Evolutionary conservation across 2,329 filamentous ascomycete genomes (phyloP).

Genomic region (Aspergillus luchuensis): DNA sequence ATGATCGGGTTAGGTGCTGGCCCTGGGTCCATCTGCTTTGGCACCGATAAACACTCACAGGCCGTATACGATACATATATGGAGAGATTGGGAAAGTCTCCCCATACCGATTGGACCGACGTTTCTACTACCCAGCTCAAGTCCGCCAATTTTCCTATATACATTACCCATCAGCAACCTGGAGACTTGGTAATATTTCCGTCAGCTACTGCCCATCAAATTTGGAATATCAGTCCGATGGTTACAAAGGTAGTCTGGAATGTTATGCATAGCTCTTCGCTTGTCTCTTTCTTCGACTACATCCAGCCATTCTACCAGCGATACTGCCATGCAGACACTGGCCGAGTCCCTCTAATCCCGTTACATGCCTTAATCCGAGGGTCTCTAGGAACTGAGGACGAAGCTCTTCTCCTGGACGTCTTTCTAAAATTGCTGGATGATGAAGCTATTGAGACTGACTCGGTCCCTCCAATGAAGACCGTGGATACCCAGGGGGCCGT

Average conservation of each 20-base stretch:
- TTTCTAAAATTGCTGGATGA: slow-evolving; percentile 38
- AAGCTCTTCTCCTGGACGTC: slow-evolving; percentile 30
- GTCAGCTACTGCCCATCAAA: slow-evolving; percentile 40
- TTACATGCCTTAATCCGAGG: slow-evolving; percentile 25
- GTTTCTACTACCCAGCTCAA: slow-evolving; percentile 31
- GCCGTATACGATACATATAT: slow-evolving; percentile 38
- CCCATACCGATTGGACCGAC: slow-evolving; percentile 41
- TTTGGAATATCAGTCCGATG: slow-evolving; percentile 39
- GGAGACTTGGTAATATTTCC: slow-evolving; percentile 41
- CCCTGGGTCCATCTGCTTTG: slow-evolving; percentile 36
- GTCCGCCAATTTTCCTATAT: slow-evolving; percentile 39
- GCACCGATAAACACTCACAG: slow-evolving; percentile 38
- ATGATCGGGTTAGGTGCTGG: slow-evolving; percentile 18
- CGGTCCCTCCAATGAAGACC: slow-evolving; percentile 27
- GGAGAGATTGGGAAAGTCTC: slow-evolving; percentile 34
- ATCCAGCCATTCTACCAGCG: slow-evolving; percentile 39
- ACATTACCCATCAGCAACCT: slow-evolving; percentile 36
- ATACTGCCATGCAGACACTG: slow-evolving; percentile 38
- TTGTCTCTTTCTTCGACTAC: slow-evolving; percentile 37
- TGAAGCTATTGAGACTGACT: slow-evolving; percentile 29
- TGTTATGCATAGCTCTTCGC: slow-evolving; percentile 38
- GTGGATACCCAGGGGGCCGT: slow-evolving; percentile 34
- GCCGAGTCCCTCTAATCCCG: slow-evolving; percentile 31
- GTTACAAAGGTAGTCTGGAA: slow-evolving; percentile 43
- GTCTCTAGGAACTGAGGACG: slow-evolving; percentile 21